Conservation (phyloP, 768 basidiomycete species). For the Cystobasidium ongulense region DNA sequence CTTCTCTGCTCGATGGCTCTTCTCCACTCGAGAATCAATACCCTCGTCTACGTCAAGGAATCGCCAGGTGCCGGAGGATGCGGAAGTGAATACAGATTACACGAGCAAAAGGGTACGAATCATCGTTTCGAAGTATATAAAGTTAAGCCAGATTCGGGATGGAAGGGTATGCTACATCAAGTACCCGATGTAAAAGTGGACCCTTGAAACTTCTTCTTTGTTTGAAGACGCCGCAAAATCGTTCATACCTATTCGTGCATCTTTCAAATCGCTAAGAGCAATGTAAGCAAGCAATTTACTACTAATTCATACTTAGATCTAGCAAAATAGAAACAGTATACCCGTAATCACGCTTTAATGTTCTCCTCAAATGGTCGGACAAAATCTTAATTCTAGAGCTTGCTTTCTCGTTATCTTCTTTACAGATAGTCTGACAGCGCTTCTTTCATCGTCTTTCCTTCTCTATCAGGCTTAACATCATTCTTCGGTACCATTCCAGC, state of each 20-base stretch:
- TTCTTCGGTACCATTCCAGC: background rate
- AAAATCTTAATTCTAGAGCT: no score
- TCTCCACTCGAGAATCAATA: slow-evolving; percentile 84
- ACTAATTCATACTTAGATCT: no score
- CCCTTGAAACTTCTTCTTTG: background rate
- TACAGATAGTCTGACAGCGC: background rate
- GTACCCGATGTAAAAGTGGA: background rate
- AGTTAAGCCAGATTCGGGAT: slow-evolving; percentile 6
- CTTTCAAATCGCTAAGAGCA: no score
- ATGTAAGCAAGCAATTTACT: no score
- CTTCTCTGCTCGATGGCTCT: slow-evolving; percentile 97
- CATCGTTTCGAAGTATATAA: slow-evolving; percentile 24
- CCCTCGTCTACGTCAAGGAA: slow-evolving; percentile 59
- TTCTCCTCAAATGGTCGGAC: no score
- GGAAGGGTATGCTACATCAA: background rate
- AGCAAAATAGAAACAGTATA: no score
- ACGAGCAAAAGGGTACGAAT: slow-evolving; percentile 46
- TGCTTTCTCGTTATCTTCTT: no score
- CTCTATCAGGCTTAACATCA: background rate
- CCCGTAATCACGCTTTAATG: no score
- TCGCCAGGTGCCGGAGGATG: slow-evolving; percentile 74
- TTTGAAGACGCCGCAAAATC: background rate
- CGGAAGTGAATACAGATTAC: slow-evolving; percentile 67
- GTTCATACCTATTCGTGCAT: background rate
- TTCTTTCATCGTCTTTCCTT: background rate